Evolutionary conservation across 139 green algal species (phyloP).

Genomic region (Chlorella sorokiniana): DNA sequence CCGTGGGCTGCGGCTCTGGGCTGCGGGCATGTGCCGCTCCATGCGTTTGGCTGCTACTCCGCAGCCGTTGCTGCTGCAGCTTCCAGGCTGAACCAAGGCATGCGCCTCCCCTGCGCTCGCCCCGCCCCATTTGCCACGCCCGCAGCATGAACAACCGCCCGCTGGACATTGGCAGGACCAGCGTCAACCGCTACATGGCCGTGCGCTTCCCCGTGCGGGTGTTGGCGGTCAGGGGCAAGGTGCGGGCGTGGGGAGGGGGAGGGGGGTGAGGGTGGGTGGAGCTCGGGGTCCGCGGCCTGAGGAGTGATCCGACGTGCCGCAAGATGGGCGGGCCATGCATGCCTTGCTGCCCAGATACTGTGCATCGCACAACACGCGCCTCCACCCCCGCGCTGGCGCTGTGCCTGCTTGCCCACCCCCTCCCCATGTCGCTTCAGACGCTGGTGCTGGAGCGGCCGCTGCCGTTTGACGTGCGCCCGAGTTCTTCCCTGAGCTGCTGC

Average conservation of each 20-base stretch:
- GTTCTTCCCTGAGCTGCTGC: background rate
- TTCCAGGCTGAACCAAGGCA: no score
- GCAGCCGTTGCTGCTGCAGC: no score
- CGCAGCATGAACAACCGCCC: slow-evolving; percentile 5
- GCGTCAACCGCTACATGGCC: background rate
- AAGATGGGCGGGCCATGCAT: no score
- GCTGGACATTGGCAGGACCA: background rate
- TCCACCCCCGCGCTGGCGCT: background rate
- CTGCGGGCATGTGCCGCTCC: no score
- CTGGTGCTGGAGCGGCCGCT: slow-evolving; percentile 5
- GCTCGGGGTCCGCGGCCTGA: background rate
- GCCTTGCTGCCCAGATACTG: no score
- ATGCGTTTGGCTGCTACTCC: no score
- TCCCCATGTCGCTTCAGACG: background rate
- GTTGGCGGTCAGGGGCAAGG: background rate
- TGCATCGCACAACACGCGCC: no score
- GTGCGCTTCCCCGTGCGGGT: background rate
- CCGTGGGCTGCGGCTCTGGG: no score
- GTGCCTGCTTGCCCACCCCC: background rate
- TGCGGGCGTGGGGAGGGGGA: background rate
- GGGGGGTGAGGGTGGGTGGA: background rate
- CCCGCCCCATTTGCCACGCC: background rate
- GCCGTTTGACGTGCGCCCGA: slow-evolving; percentile 4
- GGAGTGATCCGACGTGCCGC: no score
- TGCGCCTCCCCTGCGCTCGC: no score